Evolutionary conservation across 2,329 filamentous ascomycete species (phyloP), one percentile per base, ranked within the genome.

Genomic region (Botrytis deweyae): DNA sequence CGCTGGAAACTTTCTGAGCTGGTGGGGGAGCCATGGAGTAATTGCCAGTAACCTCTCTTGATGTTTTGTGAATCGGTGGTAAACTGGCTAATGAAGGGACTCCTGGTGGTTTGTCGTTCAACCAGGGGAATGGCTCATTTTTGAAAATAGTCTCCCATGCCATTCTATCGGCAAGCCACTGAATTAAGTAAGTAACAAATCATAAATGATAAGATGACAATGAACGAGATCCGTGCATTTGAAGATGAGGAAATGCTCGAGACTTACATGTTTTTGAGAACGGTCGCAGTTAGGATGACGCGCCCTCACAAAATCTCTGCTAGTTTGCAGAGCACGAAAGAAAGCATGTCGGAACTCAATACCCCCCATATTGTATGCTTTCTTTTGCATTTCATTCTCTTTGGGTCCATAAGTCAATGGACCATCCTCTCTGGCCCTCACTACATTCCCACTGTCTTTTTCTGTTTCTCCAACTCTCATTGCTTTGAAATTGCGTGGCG

Each of bases 281-380:
- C 66, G 66, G n/a, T 69, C 66, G n/a, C 22, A 22, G 10, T 42
- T 12, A 25, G 66, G 49, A 59, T 67, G 44, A 33, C 5, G 18
- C 8, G 7, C 36, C 36, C 46, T 77, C 2, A 73, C 70, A 7
- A 71, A 22, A 64, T 76, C 73, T 44, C 77, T 74, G 38, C 70
- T 74, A 44, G 67, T 73, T 49, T 78, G 77, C 7, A 79, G 40
- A 52, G 73, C 74, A 25, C 75, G 69, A 46, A 78, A 79, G 61
- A 79, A 78, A 33, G 68, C 62, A 55, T 52, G 67, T 38, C 77
- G 63, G 22, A 74, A 55, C 3, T 36, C 33, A 25, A n/a, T 14
- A 20, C 74, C 74, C 6, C 74, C 73, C 29, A 44, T 58, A 22
- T 36, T 22, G 6, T 66, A 74, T 36, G 74, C 76, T 44, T 74